Evolutionary conservation across 2,329 filamentous ascomycete genomes (phyloP).

Genomic region (Epichloe coenophiala): DNA sequence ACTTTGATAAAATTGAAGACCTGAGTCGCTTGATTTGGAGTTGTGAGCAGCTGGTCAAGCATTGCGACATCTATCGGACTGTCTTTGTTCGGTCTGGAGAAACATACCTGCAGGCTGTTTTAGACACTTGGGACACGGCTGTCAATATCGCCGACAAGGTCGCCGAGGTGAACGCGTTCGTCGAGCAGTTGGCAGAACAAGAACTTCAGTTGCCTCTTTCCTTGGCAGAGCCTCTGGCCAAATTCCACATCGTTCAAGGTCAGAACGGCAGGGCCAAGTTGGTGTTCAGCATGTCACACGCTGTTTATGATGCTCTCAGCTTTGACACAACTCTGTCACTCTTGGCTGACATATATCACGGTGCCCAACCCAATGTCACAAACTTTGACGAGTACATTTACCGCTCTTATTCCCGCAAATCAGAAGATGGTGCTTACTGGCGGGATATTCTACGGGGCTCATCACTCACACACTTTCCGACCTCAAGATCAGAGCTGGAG

Average conservation of each 20-base stretch:
- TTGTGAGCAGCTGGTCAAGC: not conserved
- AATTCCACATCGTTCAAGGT: too few relatives aligned
- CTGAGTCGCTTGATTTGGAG: not conserved
- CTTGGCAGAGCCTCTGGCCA: too few relatives aligned
- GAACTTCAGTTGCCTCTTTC: too few relatives aligned
- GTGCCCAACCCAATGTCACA: conserved; percentile 14
- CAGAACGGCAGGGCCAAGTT: not conserved
- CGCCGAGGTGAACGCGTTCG: too few relatives aligned
- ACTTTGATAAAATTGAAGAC: not conserved
- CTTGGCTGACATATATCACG: not conserved
- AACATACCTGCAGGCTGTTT: not conserved
- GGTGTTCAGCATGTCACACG: not conserved
- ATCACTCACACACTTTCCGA: too few relatives aligned
- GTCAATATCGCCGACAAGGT: not conserved
- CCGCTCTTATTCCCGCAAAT: too few relatives aligned
- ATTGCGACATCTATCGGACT: not conserved
- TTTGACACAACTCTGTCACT: not conserved
- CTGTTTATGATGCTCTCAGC: not conserved
- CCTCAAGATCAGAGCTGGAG: too few relatives aligned
- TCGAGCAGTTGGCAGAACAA: too few relatives aligned
- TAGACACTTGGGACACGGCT: not conserved
- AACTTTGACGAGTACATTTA: conserved; percentile 1
- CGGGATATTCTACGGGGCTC: too few relatives aligned
- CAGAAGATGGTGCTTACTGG: too few relatives aligned
- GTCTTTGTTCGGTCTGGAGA: not conserved